phyloP scores from a whole-genome alignment of 257 asterid species.

The Solanum acaule region DNA sequence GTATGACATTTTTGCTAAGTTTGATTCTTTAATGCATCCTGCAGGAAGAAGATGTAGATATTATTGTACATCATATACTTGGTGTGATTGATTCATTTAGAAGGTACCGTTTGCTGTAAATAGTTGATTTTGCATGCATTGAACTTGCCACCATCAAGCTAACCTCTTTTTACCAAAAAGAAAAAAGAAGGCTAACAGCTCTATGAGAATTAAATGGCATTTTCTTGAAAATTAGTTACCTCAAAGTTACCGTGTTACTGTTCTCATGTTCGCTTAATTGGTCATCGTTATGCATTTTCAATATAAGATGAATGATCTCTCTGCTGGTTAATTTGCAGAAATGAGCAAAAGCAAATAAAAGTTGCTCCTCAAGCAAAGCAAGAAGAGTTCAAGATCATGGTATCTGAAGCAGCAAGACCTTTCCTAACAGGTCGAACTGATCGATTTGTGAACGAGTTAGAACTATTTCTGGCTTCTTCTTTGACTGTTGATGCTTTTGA shows the following conservation, averaged over 20 bases:
- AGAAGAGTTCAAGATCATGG: constrained; percentile 30
- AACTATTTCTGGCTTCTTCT: constrained; percentile 66
- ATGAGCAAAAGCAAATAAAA: constrained; percentile 17
- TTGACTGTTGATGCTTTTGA: constrained; percentile 64
- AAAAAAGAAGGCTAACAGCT: neutral
- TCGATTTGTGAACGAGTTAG: constrained; percentile 50
- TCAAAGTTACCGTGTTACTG: neutral
- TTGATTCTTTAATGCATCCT: neutral
- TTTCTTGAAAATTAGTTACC: neutral
- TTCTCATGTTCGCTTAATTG: neutral
- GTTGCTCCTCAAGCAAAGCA: constrained; percentile 25
- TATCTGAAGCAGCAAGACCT: constrained; percentile 50
- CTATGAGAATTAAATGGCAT: neutral
- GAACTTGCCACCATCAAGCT: neutral
- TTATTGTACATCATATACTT: constrained; percentile 57
- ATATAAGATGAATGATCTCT: neutral
- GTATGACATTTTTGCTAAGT: neutral
- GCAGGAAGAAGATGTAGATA: constrained; percentile 74
- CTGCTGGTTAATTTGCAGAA: constrained; percentile 29
- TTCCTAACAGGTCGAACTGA: constrained; percentile 57
- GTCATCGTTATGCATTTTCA: neutral
- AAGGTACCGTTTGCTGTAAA: constrained; percentile 30
- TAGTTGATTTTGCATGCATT: neutral
- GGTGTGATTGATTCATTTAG: constrained; percentile 55
- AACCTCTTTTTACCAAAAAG: neutral